phyloP scores from a whole-genome alignment of 805 yeast genomes.

The Candida awuae region DNA sequence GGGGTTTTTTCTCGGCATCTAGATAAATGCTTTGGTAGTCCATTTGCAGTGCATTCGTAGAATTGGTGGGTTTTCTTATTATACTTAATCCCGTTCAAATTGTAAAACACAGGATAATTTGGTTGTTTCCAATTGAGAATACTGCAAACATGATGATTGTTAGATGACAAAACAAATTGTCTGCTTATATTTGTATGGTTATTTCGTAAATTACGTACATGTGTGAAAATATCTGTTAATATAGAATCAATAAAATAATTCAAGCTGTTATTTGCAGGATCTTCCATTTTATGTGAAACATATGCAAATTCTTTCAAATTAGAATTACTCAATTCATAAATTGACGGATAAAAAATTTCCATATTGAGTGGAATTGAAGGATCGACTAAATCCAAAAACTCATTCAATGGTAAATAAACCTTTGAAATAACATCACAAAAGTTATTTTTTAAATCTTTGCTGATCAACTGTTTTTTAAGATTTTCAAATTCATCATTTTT shows the following conservation, averaged over 20 bases:
- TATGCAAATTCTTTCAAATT: slow-evolving; percentile 21
- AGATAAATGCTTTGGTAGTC: slow-evolving; percentile 19
- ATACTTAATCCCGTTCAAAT: slow-evolving; percentile 58
- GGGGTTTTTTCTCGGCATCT: not conserved
- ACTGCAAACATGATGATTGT: slow-evolving; percentile 85
- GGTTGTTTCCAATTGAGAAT: slow-evolving; percentile 98
- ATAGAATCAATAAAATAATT: slow-evolving; percentile 73
- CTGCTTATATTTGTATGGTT: slow-evolving; percentile 33
- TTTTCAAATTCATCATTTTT: slow-evolving; percentile 12
- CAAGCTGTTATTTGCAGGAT: slow-evolving; percentile 30
- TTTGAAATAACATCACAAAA: slow-evolving; percentile 32
- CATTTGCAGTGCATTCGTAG: slow-evolving; percentile 35
- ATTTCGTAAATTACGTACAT: slow-evolving; percentile 48
- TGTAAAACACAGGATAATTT: slow-evolving; percentile 87
- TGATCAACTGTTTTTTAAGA: slow-evolving; percentile 14
- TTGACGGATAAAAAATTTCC: slow-evolving; percentile 71
- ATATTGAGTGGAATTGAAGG: slow-evolving; percentile 58
- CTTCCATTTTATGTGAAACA: slow-evolving; percentile 13
- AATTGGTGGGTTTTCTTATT: slow-evolving; percentile 25
- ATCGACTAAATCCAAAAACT: slow-evolving; percentile 49
- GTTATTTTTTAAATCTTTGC: slow-evolving; percentile 20
- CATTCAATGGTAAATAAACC: slow-evolving; percentile 52
- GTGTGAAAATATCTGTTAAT: slow-evolving; percentile 64
- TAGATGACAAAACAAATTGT: slow-evolving; percentile 75
- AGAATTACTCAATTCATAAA: slow-evolving; percentile 27